These are phyloP conservation scores for Hemerocallis citrina DNA, from an alignment of 106 monocot species.

Conservation along the genomic window DNA sequence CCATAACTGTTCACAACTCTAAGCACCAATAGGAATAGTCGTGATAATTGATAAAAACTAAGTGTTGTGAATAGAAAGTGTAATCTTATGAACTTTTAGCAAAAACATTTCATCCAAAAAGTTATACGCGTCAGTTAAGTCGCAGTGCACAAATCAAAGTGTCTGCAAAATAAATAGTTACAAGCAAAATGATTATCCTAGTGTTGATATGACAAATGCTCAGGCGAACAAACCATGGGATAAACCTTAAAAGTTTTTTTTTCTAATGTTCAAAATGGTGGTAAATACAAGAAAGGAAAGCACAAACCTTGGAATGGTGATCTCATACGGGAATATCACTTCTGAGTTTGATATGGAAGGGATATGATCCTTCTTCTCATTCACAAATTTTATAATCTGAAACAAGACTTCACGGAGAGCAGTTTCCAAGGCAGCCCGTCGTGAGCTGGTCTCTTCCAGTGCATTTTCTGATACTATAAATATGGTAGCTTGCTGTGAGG, in stretches of 20 bases:
- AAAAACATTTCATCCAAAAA: no score
- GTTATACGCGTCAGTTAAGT: no score
- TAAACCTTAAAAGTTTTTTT: no score
- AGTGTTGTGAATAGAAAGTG: no score
- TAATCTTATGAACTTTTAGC: no score
- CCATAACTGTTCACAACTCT: no score
- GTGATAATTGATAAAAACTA: no score
- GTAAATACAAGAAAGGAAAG: not conserved
- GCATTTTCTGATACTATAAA: conserved; percentile 21
- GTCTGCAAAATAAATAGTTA: conserved; percentile 5
- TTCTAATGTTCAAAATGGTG: not conserved
- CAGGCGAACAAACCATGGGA: not conserved
- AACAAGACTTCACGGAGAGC: conserved; percentile 76
- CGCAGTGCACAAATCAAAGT: no score
- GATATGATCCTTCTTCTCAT: conserved; percentile 92
- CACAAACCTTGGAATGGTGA: conserved; percentile 74
- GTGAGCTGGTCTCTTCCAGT: conserved; percentile 47
- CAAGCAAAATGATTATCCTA: not conserved
- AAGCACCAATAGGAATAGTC: no score
- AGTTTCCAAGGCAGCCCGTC: conserved; percentile 56
- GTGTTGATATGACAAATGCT: not conserved
- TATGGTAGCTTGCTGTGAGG: not conserved
- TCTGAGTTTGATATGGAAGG: conserved; percentile 72
- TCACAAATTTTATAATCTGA: conserved; percentile 90
- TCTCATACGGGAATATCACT: conserved; percentile 79